Percentiles rank a stretch among this genome's conserved stretches.
These are phyloP conservation scores for Thymus mandschuricus DNA, from an alignment of 257 asterid genomes.

Conservation along the genomic window DNA sequence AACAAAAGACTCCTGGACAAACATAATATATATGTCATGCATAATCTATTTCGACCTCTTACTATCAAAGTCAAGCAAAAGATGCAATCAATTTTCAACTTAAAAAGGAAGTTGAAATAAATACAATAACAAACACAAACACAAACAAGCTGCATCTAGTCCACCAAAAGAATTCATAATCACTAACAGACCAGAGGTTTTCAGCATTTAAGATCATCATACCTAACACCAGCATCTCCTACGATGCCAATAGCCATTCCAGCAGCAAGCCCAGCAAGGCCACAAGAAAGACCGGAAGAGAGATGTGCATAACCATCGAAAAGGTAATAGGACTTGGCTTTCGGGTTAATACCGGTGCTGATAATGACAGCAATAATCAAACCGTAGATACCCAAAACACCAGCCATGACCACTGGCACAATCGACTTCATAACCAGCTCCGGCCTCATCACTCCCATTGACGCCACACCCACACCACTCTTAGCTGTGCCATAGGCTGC, in stretches of 20 bases:
- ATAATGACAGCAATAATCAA: conserved; percentile 85
- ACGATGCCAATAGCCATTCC: conserved; percentile 94
- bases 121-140: neutral
- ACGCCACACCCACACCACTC: conserved; percentile 93
- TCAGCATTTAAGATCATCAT: conserved; percentile 22
- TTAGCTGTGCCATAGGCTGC: conserved; percentile 91
- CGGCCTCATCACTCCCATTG: conserved; percentile 95
- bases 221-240: conserved; percentile 96
- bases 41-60: neutral
- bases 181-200: neutral
- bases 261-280: conserved; percentile 89
- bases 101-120: neutral
- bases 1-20: neutral
- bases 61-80: conserved; percentile 8
- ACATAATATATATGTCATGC: neutral
- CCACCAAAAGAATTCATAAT: conserved; percentile 16
- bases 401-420: conserved; percentile 97
- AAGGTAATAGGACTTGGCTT: conserved; percentile 78
- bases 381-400: conserved; percentile 90
- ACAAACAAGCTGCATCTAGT: conserved; percentile 1
- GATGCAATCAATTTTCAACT: neutral
- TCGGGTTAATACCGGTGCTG: conserved; percentile 89
- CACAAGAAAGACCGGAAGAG: conserved; percentile 85
- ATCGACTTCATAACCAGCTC: conserved; percentile 91
- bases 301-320: conserved; percentile 91